Conservation (phyloP, 2,329 filamentous ascomycete species). For the Dryadomyces quercivorus region DNA sequence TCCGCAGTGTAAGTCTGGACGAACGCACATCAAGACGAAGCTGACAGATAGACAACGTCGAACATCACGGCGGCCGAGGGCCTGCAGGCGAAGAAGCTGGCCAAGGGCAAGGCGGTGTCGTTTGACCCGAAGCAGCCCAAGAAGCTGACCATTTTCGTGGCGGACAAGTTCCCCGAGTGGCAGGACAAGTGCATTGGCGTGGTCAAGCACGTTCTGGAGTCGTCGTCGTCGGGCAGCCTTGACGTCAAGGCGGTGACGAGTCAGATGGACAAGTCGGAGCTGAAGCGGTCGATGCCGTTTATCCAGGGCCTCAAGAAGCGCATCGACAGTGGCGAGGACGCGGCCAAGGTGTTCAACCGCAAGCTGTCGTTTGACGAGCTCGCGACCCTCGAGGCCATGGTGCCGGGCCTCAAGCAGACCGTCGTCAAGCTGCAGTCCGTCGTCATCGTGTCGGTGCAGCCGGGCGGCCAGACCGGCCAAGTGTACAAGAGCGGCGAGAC, state of each 20-base stretch:
- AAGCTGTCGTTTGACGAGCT: slow-evolving; percentile 84
- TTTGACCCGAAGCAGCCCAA: slow-evolving; percentile 91
- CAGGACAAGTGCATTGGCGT: slow-evolving; percentile 83
- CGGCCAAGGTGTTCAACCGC: slow-evolving; percentile 62
- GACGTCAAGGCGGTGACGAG: slow-evolving; percentile 75
- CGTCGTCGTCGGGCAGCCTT: slow-evolving; percentile 10
- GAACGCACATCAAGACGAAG: no score
- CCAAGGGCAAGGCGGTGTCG: slow-evolving; percentile 74
- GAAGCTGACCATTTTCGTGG: slow-evolving; percentile 77
- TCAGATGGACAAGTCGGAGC: slow-evolving; percentile 71
- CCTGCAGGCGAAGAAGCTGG: slow-evolving; percentile 34
- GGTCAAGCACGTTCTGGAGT: slow-evolving; percentile 40
- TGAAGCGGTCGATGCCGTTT: slow-evolving; percentile 98
- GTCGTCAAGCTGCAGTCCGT: slow-evolving; percentile 40
- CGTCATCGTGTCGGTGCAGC: slow-evolving; percentile 59
- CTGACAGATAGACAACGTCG: slow-evolving; percentile 6
- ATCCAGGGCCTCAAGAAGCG: slow-evolving; percentile 78
- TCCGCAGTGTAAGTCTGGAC: slow-evolving; percentile 32
- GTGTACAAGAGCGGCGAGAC: slow-evolving; percentile 38
- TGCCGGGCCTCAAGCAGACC: slow-evolving; percentile 37
- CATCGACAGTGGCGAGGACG: slow-evolving; percentile 57
- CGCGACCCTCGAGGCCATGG: slow-evolving; percentile 66
- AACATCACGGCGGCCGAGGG: slow-evolving; percentile 15
- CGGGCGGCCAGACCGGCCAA: slow-evolving; percentile 53
- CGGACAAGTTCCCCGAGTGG: slow-evolving; percentile 74